A percentile compares a stretch with the other conserved stretches of the same genome.
These are phyloP conservation scores for Cladobotryum mycophilum DNA, from an alignment of 2,329 filamentous ascomycete species.

Conservation along the genomic window DNA sequence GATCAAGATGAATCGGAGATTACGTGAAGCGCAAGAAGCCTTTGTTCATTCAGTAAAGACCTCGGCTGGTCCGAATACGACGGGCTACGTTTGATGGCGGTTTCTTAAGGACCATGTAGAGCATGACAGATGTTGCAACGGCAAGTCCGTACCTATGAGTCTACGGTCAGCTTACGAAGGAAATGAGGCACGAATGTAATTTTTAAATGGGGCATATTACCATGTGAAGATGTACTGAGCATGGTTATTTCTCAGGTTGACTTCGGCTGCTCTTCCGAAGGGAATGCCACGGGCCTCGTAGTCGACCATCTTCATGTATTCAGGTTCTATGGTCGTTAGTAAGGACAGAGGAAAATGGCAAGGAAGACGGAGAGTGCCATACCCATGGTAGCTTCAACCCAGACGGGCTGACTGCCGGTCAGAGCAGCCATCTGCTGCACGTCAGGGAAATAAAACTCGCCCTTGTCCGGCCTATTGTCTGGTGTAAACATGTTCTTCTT, in stretches of 20 bases:
- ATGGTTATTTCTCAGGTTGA: slow-evolving; percentile 94
- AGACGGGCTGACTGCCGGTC: slow-evolving; percentile 79
- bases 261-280: slow-evolving; percentile 79
- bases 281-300: slow-evolving; percentile 77
- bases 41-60: slow-evolving; percentile 49
- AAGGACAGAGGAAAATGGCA: slow-evolving; percentile 2
- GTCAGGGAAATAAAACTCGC: slow-evolving; percentile 93
- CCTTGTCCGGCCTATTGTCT: slow-evolving; percentile 73
- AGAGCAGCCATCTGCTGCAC: slow-evolving; percentile 83
- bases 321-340: slow-evolving; percentile 53
- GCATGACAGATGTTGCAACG: slow-evolving; percentile 84
- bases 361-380: slow-evolving; percentile 18
- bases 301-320: slow-evolving; percentile 69
- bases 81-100: slow-evolving; percentile 66
- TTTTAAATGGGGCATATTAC: slow-evolving; percentile 48
- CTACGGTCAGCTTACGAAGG: slow-evolving; percentile 5
- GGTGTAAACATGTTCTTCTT: slow-evolving; percentile 99
- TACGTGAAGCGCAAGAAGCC: slow-evolving; percentile 19
- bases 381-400: slow-evolving; percentile 96
- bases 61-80: slow-evolving; percentile 68
- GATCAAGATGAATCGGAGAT: slow-evolving; percentile 32
- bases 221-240: slow-evolving; percentile 98
- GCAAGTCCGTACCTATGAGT: slow-evolving; percentile 72
- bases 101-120: slow-evolving; percentile 92
- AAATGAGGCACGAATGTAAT: not conserved